These are phyloP conservation scores for Colletotrichum destructivum DNA, from an alignment of 2,329 filamentous ascomycete species.

Conservation along the genomic window DNA sequence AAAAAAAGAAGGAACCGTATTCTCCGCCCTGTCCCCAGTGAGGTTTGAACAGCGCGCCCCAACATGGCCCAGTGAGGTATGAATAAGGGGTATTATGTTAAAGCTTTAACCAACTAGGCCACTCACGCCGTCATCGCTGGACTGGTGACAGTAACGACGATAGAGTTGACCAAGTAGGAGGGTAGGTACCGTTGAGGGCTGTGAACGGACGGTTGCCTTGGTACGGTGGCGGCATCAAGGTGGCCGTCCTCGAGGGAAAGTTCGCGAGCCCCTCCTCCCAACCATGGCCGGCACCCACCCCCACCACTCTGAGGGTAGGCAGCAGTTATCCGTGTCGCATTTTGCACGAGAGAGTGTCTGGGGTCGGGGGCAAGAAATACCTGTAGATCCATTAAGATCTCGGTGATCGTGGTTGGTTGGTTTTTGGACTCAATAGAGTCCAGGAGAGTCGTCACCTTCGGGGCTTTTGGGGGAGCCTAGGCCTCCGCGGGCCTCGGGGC, in stretches of 20 bases:
- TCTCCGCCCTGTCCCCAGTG: background rate
- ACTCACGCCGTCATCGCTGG: conserved; percentile 5
- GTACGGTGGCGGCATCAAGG: background rate
- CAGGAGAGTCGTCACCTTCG: conserved; percentile 3
- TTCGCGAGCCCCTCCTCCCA: background rate
- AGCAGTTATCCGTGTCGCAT: too few relatives aligned
- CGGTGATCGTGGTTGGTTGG: conserved; percentile 12
- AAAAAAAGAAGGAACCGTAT: too few relatives aligned
- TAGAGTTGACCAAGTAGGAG: background rate
- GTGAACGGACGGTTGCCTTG: background rate
- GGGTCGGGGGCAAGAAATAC: conserved; percentile 8
- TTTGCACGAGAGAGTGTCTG: too few relatives aligned
- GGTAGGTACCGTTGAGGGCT: background rate
- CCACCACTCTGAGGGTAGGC: background rate
- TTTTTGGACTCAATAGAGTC: conserved; percentile 24
- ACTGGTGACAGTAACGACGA: background rate
- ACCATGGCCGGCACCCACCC: background rate
- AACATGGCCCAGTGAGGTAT: background rate
- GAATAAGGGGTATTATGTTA: background rate
- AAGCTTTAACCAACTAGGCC: background rate
- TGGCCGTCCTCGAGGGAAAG: background rate
- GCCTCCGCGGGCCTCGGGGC: conserved; percentile 17
- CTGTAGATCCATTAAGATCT: conserved; percentile 19
- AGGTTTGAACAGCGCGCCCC: conserved; percentile 5
- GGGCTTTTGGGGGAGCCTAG: background rate